Base-by-base conservation (phyloP, 2,329 filamentous ascomycete genomes). In the Venturia asperata region DNA sequence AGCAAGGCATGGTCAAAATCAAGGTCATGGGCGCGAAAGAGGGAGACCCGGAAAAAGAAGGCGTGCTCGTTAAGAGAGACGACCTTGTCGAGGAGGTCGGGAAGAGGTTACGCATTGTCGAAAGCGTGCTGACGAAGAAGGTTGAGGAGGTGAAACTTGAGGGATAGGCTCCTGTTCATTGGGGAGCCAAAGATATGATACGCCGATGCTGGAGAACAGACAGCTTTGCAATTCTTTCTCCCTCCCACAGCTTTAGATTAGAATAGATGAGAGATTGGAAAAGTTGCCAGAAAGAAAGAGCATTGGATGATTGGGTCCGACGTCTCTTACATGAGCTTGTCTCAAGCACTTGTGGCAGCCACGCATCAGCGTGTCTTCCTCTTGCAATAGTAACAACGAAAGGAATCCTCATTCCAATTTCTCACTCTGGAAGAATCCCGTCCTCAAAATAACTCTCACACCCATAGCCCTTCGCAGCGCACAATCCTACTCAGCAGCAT, bases 21-120 rank as follows among this genome's bases (percentile, higher is more conserved):
- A 97, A 97, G 85, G 86, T 88, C 80, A 83, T 92, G 78, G 87
- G 91, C 58, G 80, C 95, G 65, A 83, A 84, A 3, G 88, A 94
- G 49, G 91, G 87, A 34, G 90, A 97, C 81, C 87, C 91, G 0
- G 91, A 96, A 75, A 96, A 97, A 80, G 90, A 96, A 67, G 93
- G 92, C 62, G 83, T 92, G 52, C 77, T 92, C 65, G 85, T 97
- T 27, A 80, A 87, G 64, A 81, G 89, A 68, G 77, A 76, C 41
- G 80, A 86, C 65, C 77, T 92, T 72, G 84, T 86, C 2, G 74
- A 78, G 15, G 88, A 91, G 75, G 81, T 92, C 52, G 84, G 82
- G 74, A 75, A 74, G 67, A 75, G 82, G 66, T 70, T 86, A 66
- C 70, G 37, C 19, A 52, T 30, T 39, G 39, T 45, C 6, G 63